phyloP scores from a whole-genome alignment of 306 rosid species.

The Cucurbita moschata region DNA sequence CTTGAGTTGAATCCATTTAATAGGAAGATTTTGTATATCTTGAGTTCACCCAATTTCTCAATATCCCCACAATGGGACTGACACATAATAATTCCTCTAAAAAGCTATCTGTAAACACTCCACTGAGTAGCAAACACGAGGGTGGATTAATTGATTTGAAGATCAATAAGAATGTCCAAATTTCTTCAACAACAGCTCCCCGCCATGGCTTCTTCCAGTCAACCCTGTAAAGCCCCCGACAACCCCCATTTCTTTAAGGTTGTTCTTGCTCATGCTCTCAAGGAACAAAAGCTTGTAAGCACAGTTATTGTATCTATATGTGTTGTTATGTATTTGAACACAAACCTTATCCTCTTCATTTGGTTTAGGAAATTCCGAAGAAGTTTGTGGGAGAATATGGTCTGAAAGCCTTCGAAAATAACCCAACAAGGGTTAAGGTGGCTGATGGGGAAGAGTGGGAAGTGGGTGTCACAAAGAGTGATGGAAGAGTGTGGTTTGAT shows the following conservation, averaged over 20 bases:
- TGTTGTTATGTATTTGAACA: background rate
- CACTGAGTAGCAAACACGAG: background rate
- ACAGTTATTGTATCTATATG: background rate
- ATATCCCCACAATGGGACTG: too few species aligned
- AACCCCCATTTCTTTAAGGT: background rate
- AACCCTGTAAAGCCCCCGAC: background rate
- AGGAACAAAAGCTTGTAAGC: background rate
- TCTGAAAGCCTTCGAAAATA: background rate
- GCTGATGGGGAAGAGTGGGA: background rate
- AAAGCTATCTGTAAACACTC: background rate
- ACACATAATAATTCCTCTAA: too few species aligned
- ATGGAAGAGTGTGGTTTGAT: background rate
- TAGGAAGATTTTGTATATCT: too few species aligned
- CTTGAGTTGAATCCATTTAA: too few species aligned
- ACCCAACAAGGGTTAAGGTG: background rate
- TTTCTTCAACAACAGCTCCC: background rate
- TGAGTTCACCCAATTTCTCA: too few species aligned
- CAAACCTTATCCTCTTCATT: background rate
- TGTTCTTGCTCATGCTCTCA: background rate
- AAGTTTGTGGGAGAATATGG: background rate
- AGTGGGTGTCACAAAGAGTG: background rate
- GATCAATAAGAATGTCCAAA: background rate
- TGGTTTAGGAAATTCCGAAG: background rate
- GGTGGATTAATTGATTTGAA: background rate
- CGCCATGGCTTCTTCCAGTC: background rate